A percentile compares a stretch with the other conserved stretches of the same genome.
These are phyloP conservation scores for Wickerhamiella allomyrinae DNA, from an alignment of 805 yeast species.

Conservation along the genomic window DNA sequence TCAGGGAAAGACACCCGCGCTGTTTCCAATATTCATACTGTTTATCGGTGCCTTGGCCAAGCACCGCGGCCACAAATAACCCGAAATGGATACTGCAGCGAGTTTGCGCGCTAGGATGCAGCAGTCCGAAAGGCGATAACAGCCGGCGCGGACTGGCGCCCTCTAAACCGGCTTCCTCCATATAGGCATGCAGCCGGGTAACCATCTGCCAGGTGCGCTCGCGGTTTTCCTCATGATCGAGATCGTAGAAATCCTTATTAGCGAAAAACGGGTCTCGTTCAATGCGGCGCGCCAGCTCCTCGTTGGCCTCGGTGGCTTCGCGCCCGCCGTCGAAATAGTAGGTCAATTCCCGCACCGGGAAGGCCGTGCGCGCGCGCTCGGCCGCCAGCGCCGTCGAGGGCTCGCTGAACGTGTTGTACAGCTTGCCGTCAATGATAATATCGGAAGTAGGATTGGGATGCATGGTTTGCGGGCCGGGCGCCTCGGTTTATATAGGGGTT, in stretches of 20 bases:
- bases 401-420: conserved; percentile 21
- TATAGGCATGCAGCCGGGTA: conserved; percentile 16
- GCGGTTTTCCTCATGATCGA: conserved; percentile 27
- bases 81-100: conserved; percentile 84
- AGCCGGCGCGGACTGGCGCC: conserved; percentile 20
- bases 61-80: conserved; percentile 62
- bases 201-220: conserved; percentile 25
- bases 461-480: conserved; percentile 3
- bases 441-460: conserved; percentile 6
- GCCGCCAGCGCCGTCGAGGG: conserved; percentile 26
- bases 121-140: conserved; percentile 19
- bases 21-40: conserved; percentile 76
- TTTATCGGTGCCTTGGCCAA: conserved; percentile 76
- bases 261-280: conserved; percentile 40
- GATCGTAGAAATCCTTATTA: conserved; percentile 32
- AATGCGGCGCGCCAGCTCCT: conserved; percentile 29
- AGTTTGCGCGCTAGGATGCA: conserved; percentile 68
- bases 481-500: no score
- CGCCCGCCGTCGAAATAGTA: conserved; percentile 30
- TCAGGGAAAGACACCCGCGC: conserved; percentile 32
- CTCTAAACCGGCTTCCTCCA: conserved; percentile 16
- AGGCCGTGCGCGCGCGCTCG: conserved; percentile 28
- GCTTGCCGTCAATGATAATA: conserved; percentile 14
- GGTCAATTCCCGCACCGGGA: conserved; percentile 27
- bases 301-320: conserved; percentile 27